Base-by-base conservation (phyloP, 257 asterid genomes). In the Ilex aquifolium region DNA sequence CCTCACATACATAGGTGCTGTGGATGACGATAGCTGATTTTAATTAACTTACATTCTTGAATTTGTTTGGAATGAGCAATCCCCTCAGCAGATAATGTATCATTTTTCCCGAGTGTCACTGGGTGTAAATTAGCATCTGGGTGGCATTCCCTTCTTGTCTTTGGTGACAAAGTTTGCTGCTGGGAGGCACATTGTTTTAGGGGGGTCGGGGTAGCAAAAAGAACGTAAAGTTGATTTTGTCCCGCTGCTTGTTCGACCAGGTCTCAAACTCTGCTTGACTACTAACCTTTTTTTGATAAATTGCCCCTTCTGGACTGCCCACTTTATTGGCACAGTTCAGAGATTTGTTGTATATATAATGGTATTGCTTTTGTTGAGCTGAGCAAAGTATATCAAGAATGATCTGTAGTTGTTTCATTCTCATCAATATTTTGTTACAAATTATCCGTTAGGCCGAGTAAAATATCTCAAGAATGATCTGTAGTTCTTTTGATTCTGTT, bases 21-120 rank as follows among this genome's bases (percentile, higher is more conserved):
- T 91, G 61, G 98, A 91, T 17, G 98, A 91, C 65, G 98, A 91
- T 72, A 86, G 85, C 86, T 91, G 85, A 91, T 76, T 69, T 39
- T 51, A 72, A 68, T 56, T 32, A 54, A 64, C 61, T 15, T 59
- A 13, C 65, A 56, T 53, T 79, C 65, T 73, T 67, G 66, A 57
- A 16, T 57, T 69, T 60, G 57, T 64, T 62, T 31, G 31, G 51
- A 61, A 59, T 14, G 72, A 69, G 68, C 69, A 40, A 68, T 11
- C 64, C 21, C 31, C 66, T 64, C 54, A 55, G 64, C 69, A 64
- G 66, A 56, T 54, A 60, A 49, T 29, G 5, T 64, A 65, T 64
- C 14, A 12, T 56, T 30, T 56, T 59, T 40, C 32, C 36, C 31
- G 76, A 65, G 27, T 16, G 31, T 67, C 67, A 57, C 59, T 42